Conservation (phyloP, 2,329 filamentous ascomycete genomes). For the Exophiala phaeomuriformis region DNA sequence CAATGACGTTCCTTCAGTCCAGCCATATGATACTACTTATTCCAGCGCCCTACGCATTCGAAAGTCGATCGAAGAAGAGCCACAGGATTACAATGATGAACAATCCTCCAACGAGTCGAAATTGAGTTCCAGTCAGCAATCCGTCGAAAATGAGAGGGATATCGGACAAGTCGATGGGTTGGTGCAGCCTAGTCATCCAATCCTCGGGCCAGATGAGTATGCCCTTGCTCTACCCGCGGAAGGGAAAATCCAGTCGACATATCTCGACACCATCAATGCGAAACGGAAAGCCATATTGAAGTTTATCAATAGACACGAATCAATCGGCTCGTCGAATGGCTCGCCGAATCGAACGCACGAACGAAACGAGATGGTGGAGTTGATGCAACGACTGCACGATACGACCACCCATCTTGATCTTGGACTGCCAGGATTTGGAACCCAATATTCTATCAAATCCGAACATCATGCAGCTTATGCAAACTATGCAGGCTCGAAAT, state of each 20-base stretch:
- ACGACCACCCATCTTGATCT: conserved; percentile 41
- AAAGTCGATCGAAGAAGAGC: conserved; percentile 26
- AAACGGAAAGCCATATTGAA: conserved; percentile 25
- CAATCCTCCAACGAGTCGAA: conserved; percentile 22
- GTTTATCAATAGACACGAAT: conserved; percentile 24
- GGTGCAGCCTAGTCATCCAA: conserved; percentile 20
- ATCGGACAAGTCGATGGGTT: conserved; percentile 20
- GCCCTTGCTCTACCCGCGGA: conserved; percentile 24
- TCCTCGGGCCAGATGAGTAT: conserved; percentile 25
- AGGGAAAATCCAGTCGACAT: conserved; percentile 26
- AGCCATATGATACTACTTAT: conserved; percentile 7
- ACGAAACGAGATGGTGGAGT: conserved; percentile 30
- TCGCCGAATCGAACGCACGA: conserved; percentile 23
- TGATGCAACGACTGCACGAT: conserved; percentile 37
- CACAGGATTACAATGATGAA: conserved; percentile 14
- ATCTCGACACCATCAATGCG: conserved; percentile 24
- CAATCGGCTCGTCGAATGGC: conserved; percentile 18
- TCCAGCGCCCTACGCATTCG: conserved; percentile 23
- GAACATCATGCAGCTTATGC: conserved; percentile 39
- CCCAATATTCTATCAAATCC: conserved; percentile 31
- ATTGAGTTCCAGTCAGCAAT: conserved; percentile 26
- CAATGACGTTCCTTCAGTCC: not conserved
- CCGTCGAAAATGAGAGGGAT: conserved; percentile 23
- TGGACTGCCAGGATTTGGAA: conserved; percentile 37
- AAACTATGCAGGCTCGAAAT: conserved; percentile 43